Base-by-base conservation (phyloP, 495 filamentous ascomycete genomes). In the Glutinoglossum americanum region DNA sequence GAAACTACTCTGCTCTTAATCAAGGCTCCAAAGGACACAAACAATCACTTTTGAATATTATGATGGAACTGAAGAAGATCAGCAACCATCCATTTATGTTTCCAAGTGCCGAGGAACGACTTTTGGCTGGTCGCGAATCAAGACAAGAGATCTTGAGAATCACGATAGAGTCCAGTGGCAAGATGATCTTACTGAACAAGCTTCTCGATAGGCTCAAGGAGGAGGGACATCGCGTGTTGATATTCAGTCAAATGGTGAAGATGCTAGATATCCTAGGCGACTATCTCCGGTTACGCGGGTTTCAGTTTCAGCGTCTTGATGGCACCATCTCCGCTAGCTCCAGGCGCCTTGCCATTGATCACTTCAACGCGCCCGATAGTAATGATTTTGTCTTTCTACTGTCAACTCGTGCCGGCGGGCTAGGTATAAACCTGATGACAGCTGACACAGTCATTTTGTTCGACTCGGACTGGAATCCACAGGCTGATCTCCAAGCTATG, bases 61-160 rank as follows among this genome's bases (percentile, higher is more conserved):
- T 96, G 77, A 99, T 99, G 90, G 93, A 99, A 66, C 68, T 99
- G 63, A 97, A 97, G 73, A 99, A 99, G 68, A 87, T 89, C 61
- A 94, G 89, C 74, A 97, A 97, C 61, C 92, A 99, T 65, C 89
- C 92, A 5, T 94, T 94, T 71, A 93, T 97, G 83, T 94, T 99
- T 62, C 82, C 85, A 3, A 87, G 84, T 57, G 92, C 87, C 25
- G 92, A 97, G 67, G 86, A 90, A 33, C 84, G 82, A 44, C 84
- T 95, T 51, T 69, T 96, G 37, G 80, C 77, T 58, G 85, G 82
- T 10, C 84, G 80, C 64, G 74, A 75, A 27, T 79, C 84, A 11
- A 84, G 87, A 17, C 89, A 96, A 64, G 92, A 97, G 66, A 78
- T 85, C 51, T 76, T 97, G 62, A 85, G 90, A 65, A 84, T 81